Evolutionary conservation across 179 eudicot genomes (phyloP), one percentile per base, ranked within the genome.

Genomic region (Beta corolliflora): DNA sequence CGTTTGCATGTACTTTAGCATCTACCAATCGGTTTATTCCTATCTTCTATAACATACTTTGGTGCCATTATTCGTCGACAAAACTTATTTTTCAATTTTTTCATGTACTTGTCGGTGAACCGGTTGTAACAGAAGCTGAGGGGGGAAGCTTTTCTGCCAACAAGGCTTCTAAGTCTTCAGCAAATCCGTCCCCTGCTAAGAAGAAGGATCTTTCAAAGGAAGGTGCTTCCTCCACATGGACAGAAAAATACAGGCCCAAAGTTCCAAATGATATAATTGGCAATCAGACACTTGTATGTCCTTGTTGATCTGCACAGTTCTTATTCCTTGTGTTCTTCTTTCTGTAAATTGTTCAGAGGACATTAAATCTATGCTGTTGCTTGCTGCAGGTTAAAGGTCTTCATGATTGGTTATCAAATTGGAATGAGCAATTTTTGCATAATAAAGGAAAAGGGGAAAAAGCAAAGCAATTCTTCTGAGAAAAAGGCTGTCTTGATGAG

Each of bases 241-340:
- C 96, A 18, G 99, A 94, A 78, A 96, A 96, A 80, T 92, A 96
- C 78, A 89, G 86, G 81, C 99, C 99, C 71, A 94, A 91, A 82
- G 84, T 66, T 84, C 85, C 92, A 63, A 89, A 81, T 87, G 99
- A 94, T 71, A 82, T 95, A 16, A 84, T 96, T 79, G 99, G 99
- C 79, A 96, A 96, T 88, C 97, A 92, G 81, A 69, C 92, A 48
- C 73, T 92, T 83, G 99, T 94, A 87, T 85, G 91, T 80, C 9
- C 81, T 65, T 76, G 45, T 53, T 77, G 52, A 63, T 66, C 50
- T 2, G 14, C 0, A 48, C 60, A 21, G 54, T 74, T 77, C 54
- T 45, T 9, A 36, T 18, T 55, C 14, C 6, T n/a, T 29, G 8
- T 73, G 45, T 11, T 73, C 53, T 15, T 29, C 25, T 41, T 29